phyloP scores from a whole-genome alignment of 441 rosid genomes.

The Metrosideros polymorpha region DNA sequence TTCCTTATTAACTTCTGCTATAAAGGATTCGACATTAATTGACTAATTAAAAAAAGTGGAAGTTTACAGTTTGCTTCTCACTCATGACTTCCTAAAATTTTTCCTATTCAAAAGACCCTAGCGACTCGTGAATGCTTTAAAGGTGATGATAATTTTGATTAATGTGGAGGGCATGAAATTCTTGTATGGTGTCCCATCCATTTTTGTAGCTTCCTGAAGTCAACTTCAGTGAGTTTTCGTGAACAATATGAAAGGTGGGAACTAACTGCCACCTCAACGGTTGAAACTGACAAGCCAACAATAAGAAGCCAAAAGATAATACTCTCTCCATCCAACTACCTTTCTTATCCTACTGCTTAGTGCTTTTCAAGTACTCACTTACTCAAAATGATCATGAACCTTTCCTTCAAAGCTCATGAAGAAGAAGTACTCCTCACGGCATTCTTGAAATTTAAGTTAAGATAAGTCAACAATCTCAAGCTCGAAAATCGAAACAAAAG shows the following conservation, averaged over 20 bases:
- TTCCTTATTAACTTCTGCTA: too few species aligned
- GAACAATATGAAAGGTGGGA: conserved; percentile 8
- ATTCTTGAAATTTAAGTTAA: neutral
- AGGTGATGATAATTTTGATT: neutral
- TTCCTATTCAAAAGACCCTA: neutral
- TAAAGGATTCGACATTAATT: too few species aligned
- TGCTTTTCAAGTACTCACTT: neutral
- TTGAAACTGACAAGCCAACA: conserved; percentile 39
- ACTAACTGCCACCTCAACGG: conserved; percentile 24
- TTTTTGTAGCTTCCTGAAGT: conserved; percentile 18
- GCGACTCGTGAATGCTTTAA: neutral
- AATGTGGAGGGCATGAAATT: neutral
- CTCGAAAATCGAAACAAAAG: neutral
- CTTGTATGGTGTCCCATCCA: conserved; percentile 25
- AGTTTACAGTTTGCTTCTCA: too few species aligned
- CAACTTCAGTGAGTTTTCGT: conserved; percentile 18
- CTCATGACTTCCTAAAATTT: too few species aligned
- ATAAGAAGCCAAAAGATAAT: conserved; percentile 2
- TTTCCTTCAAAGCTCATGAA: neutral
- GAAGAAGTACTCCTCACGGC: neutral
- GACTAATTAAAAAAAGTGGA: too few species aligned
- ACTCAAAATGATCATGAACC: neutral
- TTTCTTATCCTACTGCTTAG: neutral
- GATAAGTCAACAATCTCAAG: neutral
- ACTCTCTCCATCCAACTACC: neutral